Conservation (phyloP, 805 yeast genomes). For the Pichia gijzeniarum region DNA sequence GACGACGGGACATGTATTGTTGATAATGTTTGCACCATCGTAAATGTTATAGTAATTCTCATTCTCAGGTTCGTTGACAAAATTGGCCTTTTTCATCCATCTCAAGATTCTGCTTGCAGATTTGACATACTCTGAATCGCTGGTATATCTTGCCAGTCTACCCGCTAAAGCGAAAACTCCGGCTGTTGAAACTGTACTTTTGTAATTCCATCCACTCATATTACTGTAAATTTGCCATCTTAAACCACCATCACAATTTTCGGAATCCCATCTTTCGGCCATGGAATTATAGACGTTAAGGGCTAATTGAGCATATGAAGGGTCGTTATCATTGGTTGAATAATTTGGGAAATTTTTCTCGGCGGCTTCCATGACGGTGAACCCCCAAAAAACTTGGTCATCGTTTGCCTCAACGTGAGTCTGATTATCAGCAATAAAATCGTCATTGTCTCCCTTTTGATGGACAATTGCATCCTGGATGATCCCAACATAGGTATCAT, state of each 20-base stretch:
- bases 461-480: slow-evolving; percentile 54
- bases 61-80: slow-evolving; percentile 37
- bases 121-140: slow-evolving; percentile 62
- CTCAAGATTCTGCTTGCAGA: slow-evolving; percentile 73
- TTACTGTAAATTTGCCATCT: slow-evolving; percentile 95
- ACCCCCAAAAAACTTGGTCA: slow-evolving; percentile 97
- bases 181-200: slow-evolving; percentile 84
- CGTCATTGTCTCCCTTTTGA: slow-evolving; percentile 61
- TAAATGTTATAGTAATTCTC: slow-evolving; percentile 40
- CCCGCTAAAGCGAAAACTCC: slow-evolving; percentile 84
- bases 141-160: slow-evolving; percentile 76
- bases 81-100: slow-evolving; percentile 58
- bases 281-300: slow-evolving; percentile 90
- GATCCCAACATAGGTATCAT: slow-evolving; percentile 51
- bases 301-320: slow-evolving; percentile 76
- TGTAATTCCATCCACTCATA: slow-evolving; percentile 92
- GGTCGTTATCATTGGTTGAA: slow-evolving; percentile 45
- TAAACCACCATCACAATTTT: slow-evolving; percentile 77
- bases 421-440: slow-evolving; percentile 81
- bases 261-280: slow-evolving; percentile 89
- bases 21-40: slow-evolving; percentile 56
- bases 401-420: slow-evolving; percentile 94
- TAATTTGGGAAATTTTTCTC: slow-evolving; percentile 68
- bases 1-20: slow-evolving; percentile 41
- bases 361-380: slow-evolving; percentile 84